phyloP scores from a whole-genome alignment of 2,329 filamentous ascomycete genomes.

The Fusarium transvaalense region DNA sequence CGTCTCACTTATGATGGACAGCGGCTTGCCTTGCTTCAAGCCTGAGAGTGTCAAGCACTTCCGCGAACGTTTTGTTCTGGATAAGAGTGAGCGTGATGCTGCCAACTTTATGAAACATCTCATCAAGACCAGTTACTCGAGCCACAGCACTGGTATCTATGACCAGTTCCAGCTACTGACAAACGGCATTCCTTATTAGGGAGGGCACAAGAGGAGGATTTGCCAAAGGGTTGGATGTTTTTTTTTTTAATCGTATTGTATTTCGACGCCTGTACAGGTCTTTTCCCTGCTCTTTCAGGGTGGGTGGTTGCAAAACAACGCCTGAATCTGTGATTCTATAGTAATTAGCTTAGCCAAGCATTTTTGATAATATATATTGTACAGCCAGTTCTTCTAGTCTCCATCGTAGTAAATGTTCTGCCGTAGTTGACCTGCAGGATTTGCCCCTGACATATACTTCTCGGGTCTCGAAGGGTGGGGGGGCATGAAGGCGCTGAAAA shows the following conservation, averaged over 20 bases:
- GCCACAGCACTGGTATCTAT: slow-evolving; percentile 93
- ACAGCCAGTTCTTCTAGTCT: slow-evolving; percentile 11
- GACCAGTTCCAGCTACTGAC: slow-evolving; percentile 98
- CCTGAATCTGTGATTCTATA: slow-evolving; percentile 3
- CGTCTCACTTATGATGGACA: slow-evolving; percentile 95
- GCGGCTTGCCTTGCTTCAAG: slow-evolving; percentile 96
- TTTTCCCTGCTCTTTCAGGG: background rate
- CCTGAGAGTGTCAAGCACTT: slow-evolving; percentile 95
- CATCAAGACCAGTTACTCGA: slow-evolving; percentile 89
- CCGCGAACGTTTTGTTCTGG: slow-evolving; percentile 89
- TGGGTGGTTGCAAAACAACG: slow-evolving; percentile 1
- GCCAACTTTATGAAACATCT: slow-evolving; percentile 93
- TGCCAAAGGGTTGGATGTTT: background rate
- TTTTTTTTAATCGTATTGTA: slow-evolving; percentile 1
- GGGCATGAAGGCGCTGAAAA: background rate
- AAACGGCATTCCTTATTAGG: slow-evolving; percentile 93
- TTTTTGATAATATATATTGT: slow-evolving; percentile 32
- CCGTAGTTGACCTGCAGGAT: background rate
- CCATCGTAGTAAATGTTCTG: background rate
- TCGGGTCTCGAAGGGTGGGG: background rate
- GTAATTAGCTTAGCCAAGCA: slow-evolving; percentile 14
- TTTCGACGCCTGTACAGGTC: slow-evolving; percentile 8
- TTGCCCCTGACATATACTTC: background rate
- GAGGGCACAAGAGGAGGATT: slow-evolving; percentile 10
- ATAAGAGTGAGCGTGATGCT: slow-evolving; percentile 91